A percentile compares a stretch with the other conserved stretches of the same genome.
Evolutionary conservation across 441 rosid genomes (phyloP).

Genomic region (Macaranga tanarius): DNA sequence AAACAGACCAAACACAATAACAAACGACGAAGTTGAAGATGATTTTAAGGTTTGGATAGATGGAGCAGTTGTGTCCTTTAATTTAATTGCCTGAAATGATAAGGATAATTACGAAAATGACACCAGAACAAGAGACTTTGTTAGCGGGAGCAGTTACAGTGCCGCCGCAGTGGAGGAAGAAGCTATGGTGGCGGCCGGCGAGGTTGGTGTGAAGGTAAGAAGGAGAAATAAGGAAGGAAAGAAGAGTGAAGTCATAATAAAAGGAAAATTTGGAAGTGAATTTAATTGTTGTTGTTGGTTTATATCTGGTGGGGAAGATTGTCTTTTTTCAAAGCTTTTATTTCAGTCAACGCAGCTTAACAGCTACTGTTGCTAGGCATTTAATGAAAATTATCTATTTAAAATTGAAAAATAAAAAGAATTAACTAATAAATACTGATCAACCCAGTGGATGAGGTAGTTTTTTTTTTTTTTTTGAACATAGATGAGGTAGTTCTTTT

Average conservation of each 20-base stretch:
- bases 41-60: too few species aligned
- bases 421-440: too few species aligned
- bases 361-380: neutral
- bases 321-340: neutral
- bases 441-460: too few species aligned
- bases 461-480: too few species aligned
- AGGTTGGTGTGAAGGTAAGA: neutral
- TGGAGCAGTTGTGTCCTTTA: too few species aligned
- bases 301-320: neutral
- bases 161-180: too few species aligned
- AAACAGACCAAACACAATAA: neutral
- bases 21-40: neutral
- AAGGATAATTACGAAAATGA: neutral
- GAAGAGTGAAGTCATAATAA: neutral
- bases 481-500: too few species aligned
- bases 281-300: neutral
- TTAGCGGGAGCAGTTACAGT: neutral
- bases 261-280: too few species aligned
- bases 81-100: too few species aligned
- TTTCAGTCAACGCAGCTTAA: conserved; percentile 18
- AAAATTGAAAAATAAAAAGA: too few species aligned
- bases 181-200: neutral
- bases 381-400: too few species aligned
- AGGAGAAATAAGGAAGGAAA: neutral
- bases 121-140: neutral